A percentile compares a stretch with the other conserved stretches of the same genome.
Evolutionary conservation across 1,139 yeast species (phyloP).

Genomic region (Schizosaccharomyces versatilis): DNA sequence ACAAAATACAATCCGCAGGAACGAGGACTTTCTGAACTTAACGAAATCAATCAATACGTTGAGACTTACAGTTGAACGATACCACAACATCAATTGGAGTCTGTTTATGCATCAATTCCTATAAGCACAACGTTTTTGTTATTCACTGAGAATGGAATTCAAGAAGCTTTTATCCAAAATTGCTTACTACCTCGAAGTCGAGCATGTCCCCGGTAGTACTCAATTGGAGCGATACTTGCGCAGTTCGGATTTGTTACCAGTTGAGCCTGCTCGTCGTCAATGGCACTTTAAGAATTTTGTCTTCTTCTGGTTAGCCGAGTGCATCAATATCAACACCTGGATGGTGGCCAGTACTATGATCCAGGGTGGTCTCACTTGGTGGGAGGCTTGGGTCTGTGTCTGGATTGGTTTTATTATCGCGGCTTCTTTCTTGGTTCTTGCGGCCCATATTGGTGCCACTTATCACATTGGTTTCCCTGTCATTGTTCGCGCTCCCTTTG

Average conservation of each 20-base stretch:
- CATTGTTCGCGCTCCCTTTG: constrained; percentile 20
- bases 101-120: too few relatives aligned
- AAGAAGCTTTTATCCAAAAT: too few relatives aligned
- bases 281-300: constrained; percentile 12
- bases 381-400: constrained; percentile 19
- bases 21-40: too few relatives aligned
- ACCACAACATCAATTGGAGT: too few relatives aligned
- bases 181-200: too few relatives aligned
- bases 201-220: not conserved
- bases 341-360: constrained; percentile 26
- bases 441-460: constrained; percentile 23
- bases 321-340: constrained; percentile 29
- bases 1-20: too few relatives aligned
- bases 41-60: too few relatives aligned
- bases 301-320: constrained; percentile 12
- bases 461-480: constrained; percentile 23
- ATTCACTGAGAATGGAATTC: too few relatives aligned
- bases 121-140: too few relatives aligned
- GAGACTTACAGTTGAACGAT: too few relatives aligned
- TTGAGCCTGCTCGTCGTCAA: constrained; percentile 7
- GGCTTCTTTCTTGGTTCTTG: constrained; percentile 19
- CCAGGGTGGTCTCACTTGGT: constrained; percentile 20
- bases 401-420: constrained; percentile 21
- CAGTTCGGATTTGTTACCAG: not conserved
- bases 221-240: not conserved